A percentile compares a stretch with the other conserved stretches of the same genome.
phyloP scores from a whole-genome alignment of 225 moss, liverwort and hornwort species.

The Neckera pumila region DNA sequence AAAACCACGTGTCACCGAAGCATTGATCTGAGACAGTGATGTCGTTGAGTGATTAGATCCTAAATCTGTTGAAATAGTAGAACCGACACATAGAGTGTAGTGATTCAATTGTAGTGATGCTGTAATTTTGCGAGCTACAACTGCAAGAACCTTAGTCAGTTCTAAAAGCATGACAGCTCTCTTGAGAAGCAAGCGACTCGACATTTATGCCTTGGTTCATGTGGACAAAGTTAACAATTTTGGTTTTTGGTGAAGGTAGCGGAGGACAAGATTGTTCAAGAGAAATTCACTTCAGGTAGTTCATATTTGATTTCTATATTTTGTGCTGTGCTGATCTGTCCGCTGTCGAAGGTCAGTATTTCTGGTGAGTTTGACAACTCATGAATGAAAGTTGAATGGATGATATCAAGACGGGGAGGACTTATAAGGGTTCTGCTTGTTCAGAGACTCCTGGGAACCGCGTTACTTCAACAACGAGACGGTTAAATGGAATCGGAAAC shows the following conservation, averaged over 20 bases:
- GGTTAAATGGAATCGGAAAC: conserved; percentile 6
- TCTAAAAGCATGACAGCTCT: neutral
- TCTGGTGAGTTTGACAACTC: neutral
- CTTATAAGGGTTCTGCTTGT: neutral
- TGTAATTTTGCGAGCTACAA: neutral
- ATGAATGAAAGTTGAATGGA: neutral
- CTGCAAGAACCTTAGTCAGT: neutral
- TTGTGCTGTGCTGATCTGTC: neutral
- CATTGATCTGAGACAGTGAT: neutral
- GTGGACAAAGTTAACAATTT: conserved; percentile 1
- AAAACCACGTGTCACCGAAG: neutral
- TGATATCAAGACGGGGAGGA: neutral
- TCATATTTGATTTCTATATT: neutral
- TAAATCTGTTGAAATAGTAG: neutral
- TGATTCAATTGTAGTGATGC: neutral
- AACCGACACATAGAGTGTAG: neutral
- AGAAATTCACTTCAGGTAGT: neutral
- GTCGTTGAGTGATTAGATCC: neutral
- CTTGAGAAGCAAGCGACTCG: neutral
- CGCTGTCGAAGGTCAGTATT: neutral
- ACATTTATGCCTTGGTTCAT: neutral
- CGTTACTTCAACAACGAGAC: neutral
- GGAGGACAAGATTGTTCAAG: conserved; percentile 5
- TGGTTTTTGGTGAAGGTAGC: conserved; percentile 31
- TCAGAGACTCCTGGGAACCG: neutral